Conservation (phyloP, 768 basidiomycete genomes). For the Lyophyllum decastes region DNA sequence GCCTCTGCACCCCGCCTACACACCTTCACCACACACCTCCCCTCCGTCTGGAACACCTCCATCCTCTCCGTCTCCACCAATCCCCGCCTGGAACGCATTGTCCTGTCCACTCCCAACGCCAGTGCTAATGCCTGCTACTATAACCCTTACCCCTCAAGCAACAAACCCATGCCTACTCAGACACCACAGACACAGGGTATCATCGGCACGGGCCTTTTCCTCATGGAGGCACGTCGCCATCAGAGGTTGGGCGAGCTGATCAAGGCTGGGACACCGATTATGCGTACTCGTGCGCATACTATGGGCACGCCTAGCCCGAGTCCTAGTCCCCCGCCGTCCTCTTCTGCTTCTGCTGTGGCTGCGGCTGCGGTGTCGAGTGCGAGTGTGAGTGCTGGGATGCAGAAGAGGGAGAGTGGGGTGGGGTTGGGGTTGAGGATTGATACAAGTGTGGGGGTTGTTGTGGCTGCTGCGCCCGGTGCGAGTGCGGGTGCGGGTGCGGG, state of each 20-base stretch:
- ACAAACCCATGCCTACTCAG: too few relatives aligned
- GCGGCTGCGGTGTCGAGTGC: too few relatives aligned
- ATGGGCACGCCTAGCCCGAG: slow-evolving; percentile 13
- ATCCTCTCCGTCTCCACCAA: slow-evolving; percentile 53
- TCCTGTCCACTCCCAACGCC: slow-evolving; percentile 19
- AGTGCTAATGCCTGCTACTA: slow-evolving; percentile 16
- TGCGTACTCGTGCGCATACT: slow-evolving; percentile 24
- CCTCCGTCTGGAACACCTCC: slow-evolving; percentile 58
- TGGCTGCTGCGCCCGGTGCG: too few relatives aligned
- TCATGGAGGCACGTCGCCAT: slow-evolving; percentile 57
- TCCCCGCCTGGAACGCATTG: slow-evolving; percentile 47
- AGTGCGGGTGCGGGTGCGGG: neutral
- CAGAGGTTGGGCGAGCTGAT: slow-evolving; percentile 54
- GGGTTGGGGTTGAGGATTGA: slow-evolving; percentile 14
- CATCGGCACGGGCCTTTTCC: slow-evolving; percentile 48
- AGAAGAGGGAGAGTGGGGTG: neutral
- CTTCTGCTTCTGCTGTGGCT: too few relatives aligned
- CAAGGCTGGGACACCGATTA: slow-evolving; percentile 44
- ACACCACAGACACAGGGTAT: too few relatives aligned
- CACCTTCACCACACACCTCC: slow-evolving; percentile 53
- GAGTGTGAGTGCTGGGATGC: too few relatives aligned
- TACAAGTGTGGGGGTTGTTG: neutral
- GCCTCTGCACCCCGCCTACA: slow-evolving; percentile 45
- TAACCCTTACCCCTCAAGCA: too few relatives aligned
- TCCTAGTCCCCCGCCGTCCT: neutral